These are phyloP conservation scores for Punica granatum DNA, from an alignment of 345 rosid species.

Conservation along the genomic window DNA sequence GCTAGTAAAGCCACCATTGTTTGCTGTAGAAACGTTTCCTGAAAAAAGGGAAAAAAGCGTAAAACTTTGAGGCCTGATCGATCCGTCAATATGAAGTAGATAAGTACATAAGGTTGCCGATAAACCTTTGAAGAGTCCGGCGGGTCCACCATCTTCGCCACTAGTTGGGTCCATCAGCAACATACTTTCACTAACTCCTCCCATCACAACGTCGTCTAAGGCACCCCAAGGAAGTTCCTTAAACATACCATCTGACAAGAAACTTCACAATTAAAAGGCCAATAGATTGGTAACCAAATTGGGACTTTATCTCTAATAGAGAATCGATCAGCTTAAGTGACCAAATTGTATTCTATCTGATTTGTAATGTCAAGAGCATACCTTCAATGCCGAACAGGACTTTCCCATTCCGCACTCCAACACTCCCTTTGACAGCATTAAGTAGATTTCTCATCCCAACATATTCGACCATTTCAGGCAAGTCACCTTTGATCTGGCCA, in stretches of 20 bases:
- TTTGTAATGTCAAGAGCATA: slow-evolving; percentile 6
- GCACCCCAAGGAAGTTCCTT: slow-evolving; percentile 95
- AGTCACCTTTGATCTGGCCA: slow-evolving; percentile 86
- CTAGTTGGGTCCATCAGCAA: slow-evolving; percentile 53
- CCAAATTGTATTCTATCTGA: not conserved
- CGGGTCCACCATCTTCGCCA: slow-evolving; percentile 71
- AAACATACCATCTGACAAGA: slow-evolving; percentile 40
- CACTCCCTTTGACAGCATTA: slow-evolving; percentile 61
- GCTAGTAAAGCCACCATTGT: slow-evolving; percentile 93
- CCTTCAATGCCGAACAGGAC: slow-evolving; percentile 74
- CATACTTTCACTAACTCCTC: slow-evolving; percentile 85
- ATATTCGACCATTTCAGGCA: slow-evolving; percentile 88
- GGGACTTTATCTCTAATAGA: not conserved
- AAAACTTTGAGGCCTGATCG: not conserved
- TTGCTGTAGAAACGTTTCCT: slow-evolving; percentile 86
- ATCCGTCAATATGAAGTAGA: not conserved
- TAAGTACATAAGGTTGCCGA: slow-evolving; percentile 4
- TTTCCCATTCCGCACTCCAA: slow-evolving; percentile 69
- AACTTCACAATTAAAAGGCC: not conserved
- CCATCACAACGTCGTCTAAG: slow-evolving; percentile 97
- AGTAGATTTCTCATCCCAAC: slow-evolving; percentile 83
- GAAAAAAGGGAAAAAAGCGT: slow-evolving; percentile 6
- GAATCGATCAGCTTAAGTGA: not conserved
- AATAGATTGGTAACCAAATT: not conserved
- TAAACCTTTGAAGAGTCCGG: slow-evolving; percentile 73